Conservation (phyloP, 768 basidiomycete genomes). For the Lactarius deliciosus region DNA sequence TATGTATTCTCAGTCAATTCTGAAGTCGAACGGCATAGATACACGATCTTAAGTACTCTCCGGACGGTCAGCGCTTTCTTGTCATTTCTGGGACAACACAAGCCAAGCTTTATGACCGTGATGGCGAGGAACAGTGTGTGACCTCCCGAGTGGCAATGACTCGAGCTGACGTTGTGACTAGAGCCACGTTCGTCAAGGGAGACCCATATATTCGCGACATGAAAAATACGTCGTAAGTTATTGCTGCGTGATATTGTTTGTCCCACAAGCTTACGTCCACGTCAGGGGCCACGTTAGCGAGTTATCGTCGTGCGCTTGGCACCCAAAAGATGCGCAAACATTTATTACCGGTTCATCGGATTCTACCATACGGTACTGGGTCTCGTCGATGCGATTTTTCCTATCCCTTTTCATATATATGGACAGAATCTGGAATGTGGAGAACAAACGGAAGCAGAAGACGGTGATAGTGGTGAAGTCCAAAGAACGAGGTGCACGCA, state of each 20-base stretch:
- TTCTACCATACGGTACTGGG: slow-evolving; percentile 83
- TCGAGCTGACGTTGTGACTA: slow-evolving; percentile 53
- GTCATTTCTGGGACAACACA: slow-evolving; percentile 87
- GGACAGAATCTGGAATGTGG: slow-evolving; percentile 88
- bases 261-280: slow-evolving; percentile 9
- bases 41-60: slow-evolving; percentile 87
- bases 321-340: slow-evolving; percentile 77
- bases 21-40: slow-evolving; percentile 49
- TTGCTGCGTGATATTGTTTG: slow-evolving; percentile 12
- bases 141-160: slow-evolving; percentile 31
- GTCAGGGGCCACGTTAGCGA: slow-evolving; percentile 92
- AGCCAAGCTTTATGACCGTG: slow-evolving; percentile 85
- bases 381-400: slow-evolving; percentile 5
- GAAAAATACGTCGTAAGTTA: slow-evolving; percentile 90
- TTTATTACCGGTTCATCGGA: slow-evolving; percentile 97
- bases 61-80: slow-evolving; percentile 81
- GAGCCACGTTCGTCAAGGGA: slow-evolving; percentile 85
- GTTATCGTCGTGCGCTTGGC: slow-evolving; percentile 86
- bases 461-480: slow-evolving; percentile 95
- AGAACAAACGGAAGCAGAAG: slow-evolving; percentile 92
- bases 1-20: slow-evolving; percentile 19
- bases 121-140: slow-evolving; percentile 90
- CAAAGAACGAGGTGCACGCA: slow-evolving; percentile 91
- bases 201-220: slow-evolving; percentile 99
- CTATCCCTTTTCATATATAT: slow-evolving; percentile 13